Conservation (phyloP, 805 yeast species). For the Ogataea zsoltii region DNA sequence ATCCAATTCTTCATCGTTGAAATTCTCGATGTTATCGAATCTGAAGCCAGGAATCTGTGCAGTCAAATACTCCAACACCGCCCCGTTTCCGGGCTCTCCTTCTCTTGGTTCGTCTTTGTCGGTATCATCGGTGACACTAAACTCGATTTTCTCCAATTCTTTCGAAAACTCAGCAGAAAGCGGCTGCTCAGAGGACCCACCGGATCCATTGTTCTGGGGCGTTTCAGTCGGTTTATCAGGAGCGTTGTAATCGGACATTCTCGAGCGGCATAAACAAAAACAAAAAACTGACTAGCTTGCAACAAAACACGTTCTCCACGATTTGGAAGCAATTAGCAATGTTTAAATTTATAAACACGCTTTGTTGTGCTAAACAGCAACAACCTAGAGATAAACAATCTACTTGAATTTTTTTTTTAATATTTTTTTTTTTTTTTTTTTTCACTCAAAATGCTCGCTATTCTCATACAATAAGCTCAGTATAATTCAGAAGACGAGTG, state of each 20-base stretch:
- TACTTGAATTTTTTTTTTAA: too few relatives aligned
- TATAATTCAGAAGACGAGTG: too few relatives aligned
- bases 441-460: too few relatives aligned
- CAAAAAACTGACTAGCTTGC: too few relatives aligned
- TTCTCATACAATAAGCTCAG: too few relatives aligned
- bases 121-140: constrained; percentile 3
- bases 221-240: not conserved
- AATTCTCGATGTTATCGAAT: constrained; percentile 25
- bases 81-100: not conserved
- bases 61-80: constrained; percentile 26
- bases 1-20: constrained; percentile 32
- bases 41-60: constrained; percentile 27
- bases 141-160: constrained; percentile 16
- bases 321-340: too few relatives aligned
- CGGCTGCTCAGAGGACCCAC: constrained; percentile 2
- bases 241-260: not conserved
- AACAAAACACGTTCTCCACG: too few relatives aligned
- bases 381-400: too few relatives aligned
- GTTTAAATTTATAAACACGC: too few relatives aligned
- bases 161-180: constrained; percentile 13
- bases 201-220: constrained; percentile 2
- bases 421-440: too few relatives aligned
- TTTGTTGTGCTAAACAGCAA: too few relatives aligned
- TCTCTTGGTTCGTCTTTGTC: constrained; percentile 7
- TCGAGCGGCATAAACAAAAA: not conserved